Evolutionary conservation across 2,329 filamentous ascomycete species (phyloP).

Genomic region (Xylaria sp.): DNA sequence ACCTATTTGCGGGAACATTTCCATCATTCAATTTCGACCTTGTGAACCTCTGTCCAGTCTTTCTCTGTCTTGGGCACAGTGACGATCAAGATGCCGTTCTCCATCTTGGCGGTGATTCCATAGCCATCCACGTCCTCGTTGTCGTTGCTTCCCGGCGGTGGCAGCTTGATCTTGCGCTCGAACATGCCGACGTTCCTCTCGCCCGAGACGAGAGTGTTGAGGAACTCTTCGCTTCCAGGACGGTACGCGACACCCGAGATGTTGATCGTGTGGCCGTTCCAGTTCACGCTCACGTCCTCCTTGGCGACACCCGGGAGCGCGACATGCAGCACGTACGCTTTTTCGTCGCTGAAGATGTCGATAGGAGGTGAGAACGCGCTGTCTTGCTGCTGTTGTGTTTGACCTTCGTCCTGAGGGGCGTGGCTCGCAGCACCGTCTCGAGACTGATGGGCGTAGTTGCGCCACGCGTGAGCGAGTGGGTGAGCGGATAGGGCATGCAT

Average conservation of each 20-base stretch:
- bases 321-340: constrained; percentile 75
- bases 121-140: constrained; percentile 72
- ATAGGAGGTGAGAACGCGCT: constrained; percentile 70
- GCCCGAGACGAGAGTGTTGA: constrained; percentile 69
- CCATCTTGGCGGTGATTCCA: constrained; percentile 77
- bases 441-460: constrained; percentile 51
- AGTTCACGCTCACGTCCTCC: constrained; percentile 80
- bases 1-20: too few relatives aligned
- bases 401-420: constrained; percentile 34
- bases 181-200: constrained; percentile 81
- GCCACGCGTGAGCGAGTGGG: constrained; percentile 56
- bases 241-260: constrained; percentile 79
- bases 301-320: constrained; percentile 83
- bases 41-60: constrained; percentile 71
- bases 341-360: constrained; percentile 77
- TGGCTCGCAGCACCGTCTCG: constrained; percentile 37
- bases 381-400: constrained; percentile 34
- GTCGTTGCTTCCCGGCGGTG: constrained; percentile 54
- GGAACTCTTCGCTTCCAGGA: constrained; percentile 74
- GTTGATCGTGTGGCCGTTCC: constrained; percentile 75
- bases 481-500: constrained; percentile 55
- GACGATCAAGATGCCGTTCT: constrained; percentile 80
- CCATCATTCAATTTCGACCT: constrained; percentile 65
- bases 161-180: constrained; percentile 74
- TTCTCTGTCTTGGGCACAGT: constrained; percentile 78